A percentile compares a stretch with the other conserved stretches of the same genome.
Conservation (phyloP, 2,329 filamentous ascomycete genomes). For the Microdochium bolleyi region DNA sequence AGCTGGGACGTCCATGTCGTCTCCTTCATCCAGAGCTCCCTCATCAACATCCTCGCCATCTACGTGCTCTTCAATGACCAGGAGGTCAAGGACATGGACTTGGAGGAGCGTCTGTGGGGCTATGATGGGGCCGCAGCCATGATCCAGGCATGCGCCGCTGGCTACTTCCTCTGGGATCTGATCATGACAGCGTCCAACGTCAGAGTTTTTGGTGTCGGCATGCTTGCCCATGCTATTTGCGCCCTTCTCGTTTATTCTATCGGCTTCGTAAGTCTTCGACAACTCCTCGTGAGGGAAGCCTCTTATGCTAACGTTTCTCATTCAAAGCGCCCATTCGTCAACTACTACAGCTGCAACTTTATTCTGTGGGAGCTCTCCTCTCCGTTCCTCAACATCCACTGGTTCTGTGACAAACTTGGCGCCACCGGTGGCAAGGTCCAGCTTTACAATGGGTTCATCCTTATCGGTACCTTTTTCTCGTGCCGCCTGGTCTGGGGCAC, state of each 20-base stretch:
- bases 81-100: conserved; percentile 58
- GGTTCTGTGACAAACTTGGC: conserved; percentile 83
- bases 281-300: neutral
- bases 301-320: conserved; percentile 6
- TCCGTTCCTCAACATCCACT: conserved; percentile 82
- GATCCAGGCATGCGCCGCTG: conserved; percentile 68
- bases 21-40: conserved; percentile 66
- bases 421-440: conserved; percentile 69
- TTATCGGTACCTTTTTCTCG: conserved; percentile 67
- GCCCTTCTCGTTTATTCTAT: conserved; percentile 68
- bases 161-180: conserved; percentile 82
- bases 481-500: conserved; percentile 74
- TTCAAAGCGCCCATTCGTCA: conserved; percentile 68
- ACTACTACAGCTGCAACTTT: conserved; percentile 74
- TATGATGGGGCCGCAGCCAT: conserved; percentile 67
- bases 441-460: conserved; percentile 67
- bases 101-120: conserved; percentile 65
- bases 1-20: conserved; percentile 87
- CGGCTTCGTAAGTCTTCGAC: conserved; percentile 61
- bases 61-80: conserved; percentile 64
- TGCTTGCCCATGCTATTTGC: conserved; percentile 68
- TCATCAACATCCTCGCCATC: conserved; percentile 67
- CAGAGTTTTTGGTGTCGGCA: conserved; percentile 65
- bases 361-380: conserved; percentile 84
- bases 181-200: conserved; percentile 60